Percentiles rank a stretch among this genome's conserved stretches.
phyloP scores from a whole-genome alignment of 2,329 filamentous ascomycete genomes.

The Emericellopsis cladophorae region DNA sequence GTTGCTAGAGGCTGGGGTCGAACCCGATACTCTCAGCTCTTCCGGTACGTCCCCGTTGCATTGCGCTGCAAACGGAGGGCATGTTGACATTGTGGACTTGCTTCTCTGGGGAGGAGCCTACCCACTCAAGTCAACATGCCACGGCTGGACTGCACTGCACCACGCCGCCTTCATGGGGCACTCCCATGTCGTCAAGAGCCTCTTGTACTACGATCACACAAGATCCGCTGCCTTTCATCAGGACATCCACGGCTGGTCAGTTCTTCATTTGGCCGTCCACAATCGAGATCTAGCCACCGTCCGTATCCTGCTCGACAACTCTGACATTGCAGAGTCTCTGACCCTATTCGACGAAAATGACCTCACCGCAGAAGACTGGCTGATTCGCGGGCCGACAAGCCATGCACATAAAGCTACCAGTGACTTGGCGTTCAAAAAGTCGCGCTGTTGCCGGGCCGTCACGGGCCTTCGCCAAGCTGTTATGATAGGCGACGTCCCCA shows the following conservation, averaged over 20 bases:
- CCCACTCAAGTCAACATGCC: conserved; percentile 5
- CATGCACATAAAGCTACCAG: conserved; percentile 9
- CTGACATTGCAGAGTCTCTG: conserved; percentile 6
- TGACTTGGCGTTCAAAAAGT: conserved; percentile 13
- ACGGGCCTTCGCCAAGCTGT: conserved; percentile 12
- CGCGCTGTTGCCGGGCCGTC: conserved; percentile 13
- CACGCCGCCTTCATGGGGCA: conserved; percentile 12
- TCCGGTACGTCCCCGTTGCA: conserved; percentile 9
- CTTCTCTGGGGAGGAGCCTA: conserved; percentile 4
- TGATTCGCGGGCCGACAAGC: conserved; percentile 6
- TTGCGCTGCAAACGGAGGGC: conserved; percentile 7
- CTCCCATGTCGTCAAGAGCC: conserved; percentile 8
- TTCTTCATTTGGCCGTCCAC: conserved; percentile 11
- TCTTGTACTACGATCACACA: conserved; percentile 9
- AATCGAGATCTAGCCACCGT: conserved; percentile 9
- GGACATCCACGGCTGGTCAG: conserved; percentile 13
- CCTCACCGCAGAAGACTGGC: conserved; percentile 12
- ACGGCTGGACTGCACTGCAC: conserved; percentile 8
- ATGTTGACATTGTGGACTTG: conserved; percentile 4
- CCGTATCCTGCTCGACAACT: conserved; percentile 5
- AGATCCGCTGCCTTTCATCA: conserved; percentile 7
- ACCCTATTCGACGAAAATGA: conserved; percentile 8
- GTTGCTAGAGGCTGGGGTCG: conserved; percentile 8
- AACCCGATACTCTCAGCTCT: conserved; percentile 6
- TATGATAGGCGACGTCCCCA: conserved; percentile 7